Evolutionary conservation across 2,329 filamentous ascomycete species (phyloP), one percentile per base, ranked within the genome.

Genomic region (Didymella sp.): DNA sequence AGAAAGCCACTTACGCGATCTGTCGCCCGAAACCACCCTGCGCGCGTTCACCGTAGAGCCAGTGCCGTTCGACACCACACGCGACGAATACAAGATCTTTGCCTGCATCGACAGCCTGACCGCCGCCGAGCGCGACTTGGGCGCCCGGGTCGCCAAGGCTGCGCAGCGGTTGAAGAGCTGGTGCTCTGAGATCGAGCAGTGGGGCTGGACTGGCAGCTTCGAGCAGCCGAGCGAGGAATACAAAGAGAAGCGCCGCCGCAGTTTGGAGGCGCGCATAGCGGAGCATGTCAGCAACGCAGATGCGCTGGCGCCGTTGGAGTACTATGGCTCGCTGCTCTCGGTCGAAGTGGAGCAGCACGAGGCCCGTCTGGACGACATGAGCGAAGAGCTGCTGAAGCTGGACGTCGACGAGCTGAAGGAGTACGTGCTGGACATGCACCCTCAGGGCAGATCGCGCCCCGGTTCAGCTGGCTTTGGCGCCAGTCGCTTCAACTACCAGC

Each of bases 371-470:
- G 88, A 90, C 50, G 85, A 90, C 61, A 96, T 98, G 56, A 82
- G 81, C 13, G 80, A 82, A 41, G 87, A 87, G 54, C 80, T 95
- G 78, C 85, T 90, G 53, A 82, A 85, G 35, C 79, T 95, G 48
- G 85, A 90, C 51, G 81, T 96, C 35, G 91, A 98, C 69, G 92
- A 96, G 62, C 87, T 99, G 72, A 98, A 99, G 79, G 86, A 85
- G 41, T 90, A 94, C 70, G 90, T 97, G 64, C 80, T 97, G 61
- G 87, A 89, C 75, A 90, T 90, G 68, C 90, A 96, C 89, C 73
- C 72, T 74, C 81, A 61, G 68, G 78, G 68, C 53, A 75, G 71
- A 42, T 77, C 76, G 42, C 72, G 73, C 79, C 85, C 78, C 38
- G 73, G 77, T 15, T 82, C 80, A 45, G 77, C 72, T 25, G 71